phyloP scores from a whole-genome alignment of 306 rosid genomes.

The Quercus suber region DNA sequence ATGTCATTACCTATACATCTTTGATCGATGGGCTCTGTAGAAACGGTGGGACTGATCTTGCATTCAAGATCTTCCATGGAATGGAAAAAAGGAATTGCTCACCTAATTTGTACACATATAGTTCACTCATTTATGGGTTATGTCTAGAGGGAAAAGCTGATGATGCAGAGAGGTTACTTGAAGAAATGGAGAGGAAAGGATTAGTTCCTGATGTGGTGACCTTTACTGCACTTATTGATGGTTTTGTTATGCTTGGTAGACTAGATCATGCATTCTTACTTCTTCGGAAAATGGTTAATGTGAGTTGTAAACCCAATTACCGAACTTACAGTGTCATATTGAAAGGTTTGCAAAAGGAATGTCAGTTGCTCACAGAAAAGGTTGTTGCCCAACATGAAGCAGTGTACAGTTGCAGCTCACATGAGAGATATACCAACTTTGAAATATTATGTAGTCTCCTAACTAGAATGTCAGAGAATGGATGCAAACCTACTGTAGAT shows the following conservation, averaged over 20 bases:
- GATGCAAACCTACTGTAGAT: constrained; percentile 33
- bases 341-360: constrained; percentile 36
- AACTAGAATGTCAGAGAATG: constrained; percentile 28
- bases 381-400: constrained; percentile 27
- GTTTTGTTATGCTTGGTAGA: constrained; percentile 41
- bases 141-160: constrained; percentile 39
- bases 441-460: constrained; percentile 24
- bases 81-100: constrained; percentile 36
- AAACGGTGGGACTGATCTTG: constrained; percentile 33
- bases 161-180: constrained; percentile 37
- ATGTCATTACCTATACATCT: constrained; percentile 38
- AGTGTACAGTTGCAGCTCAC: constrained; percentile 12
- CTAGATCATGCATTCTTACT: constrained; percentile 37
- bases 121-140: constrained; percentile 41
- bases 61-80: constrained; percentile 34
- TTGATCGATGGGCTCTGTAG: constrained; percentile 42
- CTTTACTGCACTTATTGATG: constrained; percentile 41
- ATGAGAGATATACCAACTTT: constrained; percentile 5
- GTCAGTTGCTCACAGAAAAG: constrained; percentile 18
- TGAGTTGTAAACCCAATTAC: constrained; percentile 41
- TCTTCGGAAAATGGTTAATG: constrained; percentile 28
- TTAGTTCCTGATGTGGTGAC: constrained; percentile 42
- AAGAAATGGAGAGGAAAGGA: constrained; percentile 37
- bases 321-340: constrained; percentile 29
- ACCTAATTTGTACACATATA: constrained; percentile 41